These are phyloP conservation scores for Hymenoscyphus fraxineus DNA, from an alignment of 2,329 filamentous ascomycete genomes.

Conservation along the genomic window DNA sequence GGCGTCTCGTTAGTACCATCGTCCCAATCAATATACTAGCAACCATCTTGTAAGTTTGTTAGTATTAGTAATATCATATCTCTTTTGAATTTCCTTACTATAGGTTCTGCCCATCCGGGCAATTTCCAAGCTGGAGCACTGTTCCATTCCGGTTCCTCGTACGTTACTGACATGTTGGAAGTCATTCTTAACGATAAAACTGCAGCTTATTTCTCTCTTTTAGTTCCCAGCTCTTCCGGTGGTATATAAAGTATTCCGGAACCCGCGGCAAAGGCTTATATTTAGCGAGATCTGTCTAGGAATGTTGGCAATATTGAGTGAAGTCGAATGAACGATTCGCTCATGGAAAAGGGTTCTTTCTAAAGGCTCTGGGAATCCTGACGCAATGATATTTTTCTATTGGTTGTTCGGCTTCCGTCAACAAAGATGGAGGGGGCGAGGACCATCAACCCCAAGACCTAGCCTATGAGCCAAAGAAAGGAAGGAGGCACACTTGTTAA, in stretches of 20 bases:
- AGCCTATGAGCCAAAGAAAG: background rate
- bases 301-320: background rate
- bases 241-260: background rate
- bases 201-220: background rate
- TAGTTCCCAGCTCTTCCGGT: background rate
- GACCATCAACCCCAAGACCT: background rate
- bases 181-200: background rate
- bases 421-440: background rate
- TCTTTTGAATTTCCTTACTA: slow-evolving; percentile 22
- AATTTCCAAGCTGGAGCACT: slow-evolving; percentile 33
- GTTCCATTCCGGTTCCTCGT: slow-evolving; percentile 33
- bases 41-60: slow-evolving; percentile 30
- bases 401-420: background rate
- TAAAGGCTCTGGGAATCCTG: background rate
- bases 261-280: background rate
- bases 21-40: slow-evolving; percentile 33
- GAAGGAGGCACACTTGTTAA: background rate
- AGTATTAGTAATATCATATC: slow-evolving; percentile 9
- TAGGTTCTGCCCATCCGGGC: slow-evolving; percentile 34
- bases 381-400: slow-evolving; percentile 1
- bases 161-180: slow-evolving; percentile 25
- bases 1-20: slow-evolving; percentile 32
- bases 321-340: slow-evolving; percentile 1
- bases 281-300: background rate
- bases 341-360: background rate